Percentiles rank a stretch among this genome's conserved stretches.
phyloP scores from a whole-genome alignment of 2,329 filamentous ascomycete genomes.

The Ascomycota sp. region DNA sequence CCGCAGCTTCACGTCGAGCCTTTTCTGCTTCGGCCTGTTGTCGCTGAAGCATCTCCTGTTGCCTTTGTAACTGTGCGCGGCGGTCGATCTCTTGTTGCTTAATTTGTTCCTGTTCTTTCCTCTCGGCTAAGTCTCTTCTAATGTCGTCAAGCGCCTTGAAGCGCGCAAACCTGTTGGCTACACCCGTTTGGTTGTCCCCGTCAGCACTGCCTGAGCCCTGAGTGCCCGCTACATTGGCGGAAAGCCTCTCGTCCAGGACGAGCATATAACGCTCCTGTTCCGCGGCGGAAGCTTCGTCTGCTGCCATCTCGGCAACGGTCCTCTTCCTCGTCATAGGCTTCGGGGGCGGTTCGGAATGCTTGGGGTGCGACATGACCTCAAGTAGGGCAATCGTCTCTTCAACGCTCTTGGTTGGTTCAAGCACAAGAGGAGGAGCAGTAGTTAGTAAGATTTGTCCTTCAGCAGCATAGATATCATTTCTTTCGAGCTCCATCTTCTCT shows the following conservation, averaged over 20 bases:
- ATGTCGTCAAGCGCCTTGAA: conserved; percentile 87
- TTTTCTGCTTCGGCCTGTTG: conserved; percentile 24
- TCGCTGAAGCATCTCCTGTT: conserved; percentile 23
- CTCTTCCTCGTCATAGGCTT: conserved; percentile 79
- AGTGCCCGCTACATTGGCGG: conserved; percentile 34
- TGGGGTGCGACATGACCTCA: conserved; percentile 51
- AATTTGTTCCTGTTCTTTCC: conserved; percentile 54
- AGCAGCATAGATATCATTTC: conserved; percentile 48
- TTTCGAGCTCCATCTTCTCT: conserved; percentile 57
- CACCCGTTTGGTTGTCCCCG: conserved; percentile 50
- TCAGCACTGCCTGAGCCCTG: conserved; percentile 39
- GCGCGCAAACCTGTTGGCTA: conserved; percentile 60
- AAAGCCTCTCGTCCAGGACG: conserved; percentile 66
- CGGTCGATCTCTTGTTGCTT: conserved; percentile 40
- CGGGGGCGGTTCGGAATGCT: conserved; percentile 57
- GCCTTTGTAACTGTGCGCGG: conserved; percentile 24
- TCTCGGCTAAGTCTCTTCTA: conserved; percentile 55
- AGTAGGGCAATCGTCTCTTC: conserved; percentile 54
- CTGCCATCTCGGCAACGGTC: conserved; percentile 83
- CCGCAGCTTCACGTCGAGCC: conserved; percentile 15
- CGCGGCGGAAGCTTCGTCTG: conserved; percentile 79
- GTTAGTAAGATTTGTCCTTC: conserved; percentile 58
- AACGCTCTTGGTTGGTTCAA: conserved; percentile 53
- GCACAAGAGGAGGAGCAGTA: conserved; percentile 52
- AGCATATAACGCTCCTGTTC: conserved; percentile 87